Percentiles rank a stretch among this genome's conserved stretches.
phyloP scores from a whole-genome alignment of 2,329 filamentous ascomycete species.

The Aspergillus sp. region DNA sequence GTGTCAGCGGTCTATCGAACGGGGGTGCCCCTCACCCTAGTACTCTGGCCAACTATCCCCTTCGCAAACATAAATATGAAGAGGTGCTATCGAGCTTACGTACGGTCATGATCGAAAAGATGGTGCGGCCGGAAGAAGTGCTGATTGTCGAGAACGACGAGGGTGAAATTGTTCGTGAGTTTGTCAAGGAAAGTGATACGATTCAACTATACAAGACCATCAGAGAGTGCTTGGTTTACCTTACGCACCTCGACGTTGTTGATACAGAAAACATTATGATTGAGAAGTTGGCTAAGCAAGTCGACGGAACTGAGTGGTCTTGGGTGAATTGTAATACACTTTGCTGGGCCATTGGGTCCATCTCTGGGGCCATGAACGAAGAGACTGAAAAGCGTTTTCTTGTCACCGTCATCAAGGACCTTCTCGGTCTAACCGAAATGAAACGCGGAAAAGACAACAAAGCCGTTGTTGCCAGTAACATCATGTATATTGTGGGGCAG shows the following conservation, averaged over 20 bases:
- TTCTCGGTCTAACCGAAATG: conserved; percentile 95
- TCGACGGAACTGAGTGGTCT: conserved; percentile 94
- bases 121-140: conserved; percentile 97
- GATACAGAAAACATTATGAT: conserved; percentile 99
- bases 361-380: conserved; percentile 98
- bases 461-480: conserved; percentile 96
- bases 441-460: conserved; percentile 99
- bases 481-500: conserved; percentile 99
- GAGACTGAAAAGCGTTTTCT: conserved; percentile 98
- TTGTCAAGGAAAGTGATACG: conserved; percentile 98
- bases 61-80: conserved; percentile 96
- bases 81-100: conserved; percentile 91
- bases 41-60: conserved; percentile 81
- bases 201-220: conserved; percentile 99
- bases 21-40: conserved; percentile 80
- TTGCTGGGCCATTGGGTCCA: conserved; percentile 98
- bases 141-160: conserved; percentile 99
- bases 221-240: conserved; percentile 90
- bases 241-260: conserved; percentile 94
- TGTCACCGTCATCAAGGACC: conserved; percentile 97
- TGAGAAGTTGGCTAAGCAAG: conserved; percentile 91
- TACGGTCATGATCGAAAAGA: conserved; percentile 99
- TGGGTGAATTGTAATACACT: conserved; percentile 99
- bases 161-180: conserved; percentile 96
- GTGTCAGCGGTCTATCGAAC: conserved; percentile 64